phyloP scores from a whole-genome alignment of 345 rosid species.

The Arabidopsis thaliana region DNA sequence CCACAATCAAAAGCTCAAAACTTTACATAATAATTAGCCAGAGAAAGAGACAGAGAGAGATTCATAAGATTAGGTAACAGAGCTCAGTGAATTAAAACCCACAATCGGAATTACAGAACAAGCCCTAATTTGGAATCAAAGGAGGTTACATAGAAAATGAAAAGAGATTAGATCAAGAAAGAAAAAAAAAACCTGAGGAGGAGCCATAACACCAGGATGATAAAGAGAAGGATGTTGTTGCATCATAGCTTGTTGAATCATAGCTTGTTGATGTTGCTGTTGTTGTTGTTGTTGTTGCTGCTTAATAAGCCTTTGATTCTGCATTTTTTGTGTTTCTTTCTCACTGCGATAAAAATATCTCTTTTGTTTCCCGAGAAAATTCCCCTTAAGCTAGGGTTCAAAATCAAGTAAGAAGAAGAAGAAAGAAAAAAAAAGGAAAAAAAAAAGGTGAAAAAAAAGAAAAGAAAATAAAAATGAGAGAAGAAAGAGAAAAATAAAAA shows the following conservation, averaged over 20 bases:
- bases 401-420: constrained; percentile 21
- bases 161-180: background rate
- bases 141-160: background rate
- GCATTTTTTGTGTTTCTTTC: constrained; percentile 33
- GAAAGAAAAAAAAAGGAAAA: background rate
- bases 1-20: constrained; percentile 14
- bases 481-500: constrained; percentile 30
- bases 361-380: constrained; percentile 38
- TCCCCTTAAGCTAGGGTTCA: constrained; percentile 39
- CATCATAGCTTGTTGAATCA: constrained; percentile 93
- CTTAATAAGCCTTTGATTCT: constrained; percentile 49
- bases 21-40: background rate
- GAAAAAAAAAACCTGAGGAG: constrained; percentile 70
- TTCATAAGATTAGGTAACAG: background rate
- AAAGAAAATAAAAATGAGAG: constrained; percentile 18
- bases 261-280: constrained; percentile 61
- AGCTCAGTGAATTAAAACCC: background rate
- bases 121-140: background rate
- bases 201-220: constrained; percentile 87
- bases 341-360: constrained; percentile 22
- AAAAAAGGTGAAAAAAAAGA: background rate
- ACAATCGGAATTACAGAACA: constrained; percentile 1
- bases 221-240: constrained; percentile 80
- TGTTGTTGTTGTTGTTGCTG: constrained; percentile 55
- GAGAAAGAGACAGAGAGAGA: background rate